phyloP scores from a whole-genome alignment of 306 rosid genomes.

The Rubus parviflorus region DNA sequence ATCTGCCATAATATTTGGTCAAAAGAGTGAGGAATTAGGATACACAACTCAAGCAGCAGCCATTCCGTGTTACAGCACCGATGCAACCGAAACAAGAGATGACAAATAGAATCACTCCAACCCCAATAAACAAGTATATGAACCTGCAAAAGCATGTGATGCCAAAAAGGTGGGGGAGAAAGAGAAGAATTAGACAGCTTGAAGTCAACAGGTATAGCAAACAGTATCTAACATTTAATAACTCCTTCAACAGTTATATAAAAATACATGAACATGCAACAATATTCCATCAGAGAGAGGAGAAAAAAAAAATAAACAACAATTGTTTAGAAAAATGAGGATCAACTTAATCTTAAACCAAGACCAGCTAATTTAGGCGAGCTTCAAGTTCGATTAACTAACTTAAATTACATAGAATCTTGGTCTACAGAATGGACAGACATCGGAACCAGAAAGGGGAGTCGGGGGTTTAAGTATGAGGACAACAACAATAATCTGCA shows the following conservation, averaged over 20 bases:
- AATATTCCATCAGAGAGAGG: neutral
- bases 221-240: neutral
- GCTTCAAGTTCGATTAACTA: neutral
- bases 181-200: conserved; percentile 16
- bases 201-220: conserved; percentile 5
- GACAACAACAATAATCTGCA: neutral
- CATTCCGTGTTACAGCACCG: conserved; percentile 65
- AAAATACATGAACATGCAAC: neutral
- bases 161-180: conserved; percentile 13
- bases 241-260: neutral
- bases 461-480: neutral
- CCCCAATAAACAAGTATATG: conserved; percentile 78
- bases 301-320: neutral
- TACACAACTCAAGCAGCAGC: conserved; percentile 93
- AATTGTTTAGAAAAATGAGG: neutral
- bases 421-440: neutral
- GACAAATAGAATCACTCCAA: conserved; percentile 68
- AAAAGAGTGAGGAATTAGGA: conserved; percentile 43
- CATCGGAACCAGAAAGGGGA: neutral
- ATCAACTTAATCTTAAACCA: neutral
- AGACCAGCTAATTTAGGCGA: neutral
- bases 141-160: conserved; percentile 63
- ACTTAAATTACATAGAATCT: neutral
- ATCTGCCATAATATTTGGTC: neutral
- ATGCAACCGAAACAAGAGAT: conserved; percentile 87